Evolutionary conservation across 129 eudicot genomes (phyloP).

Genomic region (Apium graveolens): DNA sequence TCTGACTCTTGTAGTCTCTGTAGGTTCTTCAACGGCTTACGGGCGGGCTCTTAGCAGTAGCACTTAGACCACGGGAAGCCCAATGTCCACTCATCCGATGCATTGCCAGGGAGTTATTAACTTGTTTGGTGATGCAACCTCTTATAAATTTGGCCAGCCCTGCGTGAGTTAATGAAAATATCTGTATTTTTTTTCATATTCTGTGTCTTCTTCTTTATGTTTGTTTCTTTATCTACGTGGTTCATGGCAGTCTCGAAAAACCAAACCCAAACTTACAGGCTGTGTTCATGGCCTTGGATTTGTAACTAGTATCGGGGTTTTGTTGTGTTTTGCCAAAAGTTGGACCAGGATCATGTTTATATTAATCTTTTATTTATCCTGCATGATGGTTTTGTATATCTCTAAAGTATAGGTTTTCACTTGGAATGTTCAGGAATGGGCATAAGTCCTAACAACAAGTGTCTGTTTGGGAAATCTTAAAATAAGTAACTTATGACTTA

Average conservation of each 20-base stretch:
- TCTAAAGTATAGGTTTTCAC: neutral
- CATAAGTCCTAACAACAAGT: neutral
- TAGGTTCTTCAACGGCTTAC: conserved; percentile 84
- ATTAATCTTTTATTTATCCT: neutral
- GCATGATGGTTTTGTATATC: neutral
- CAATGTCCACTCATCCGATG: conserved; percentile 90
- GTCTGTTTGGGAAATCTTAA: too few species aligned
- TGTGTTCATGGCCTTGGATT: neutral
- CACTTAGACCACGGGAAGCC: conserved; percentile 86
- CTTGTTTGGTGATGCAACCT: conserved; percentile 91
- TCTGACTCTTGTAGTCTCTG: conserved; percentile 19
- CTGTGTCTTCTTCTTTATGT: neutral
- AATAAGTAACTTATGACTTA: too few species aligned
- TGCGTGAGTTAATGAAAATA: conserved; percentile 39
- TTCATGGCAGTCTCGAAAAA: neutral
- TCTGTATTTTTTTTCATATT: neutral
- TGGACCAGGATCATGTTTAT: neutral
- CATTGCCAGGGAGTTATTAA: conserved; percentile 80
- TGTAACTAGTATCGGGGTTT: neutral
- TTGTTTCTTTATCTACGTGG: neutral
- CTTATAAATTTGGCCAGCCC: conserved; percentile 89
- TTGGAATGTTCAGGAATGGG: neutral
- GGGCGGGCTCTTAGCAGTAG: conserved; percentile 76
- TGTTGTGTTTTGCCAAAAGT: neutral
- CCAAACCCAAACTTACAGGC: too few species aligned